These are phyloP conservation scores for Solanum clarkiae DNA, from an alignment of 257 asterid species.

Conservation along the genomic window DNA sequence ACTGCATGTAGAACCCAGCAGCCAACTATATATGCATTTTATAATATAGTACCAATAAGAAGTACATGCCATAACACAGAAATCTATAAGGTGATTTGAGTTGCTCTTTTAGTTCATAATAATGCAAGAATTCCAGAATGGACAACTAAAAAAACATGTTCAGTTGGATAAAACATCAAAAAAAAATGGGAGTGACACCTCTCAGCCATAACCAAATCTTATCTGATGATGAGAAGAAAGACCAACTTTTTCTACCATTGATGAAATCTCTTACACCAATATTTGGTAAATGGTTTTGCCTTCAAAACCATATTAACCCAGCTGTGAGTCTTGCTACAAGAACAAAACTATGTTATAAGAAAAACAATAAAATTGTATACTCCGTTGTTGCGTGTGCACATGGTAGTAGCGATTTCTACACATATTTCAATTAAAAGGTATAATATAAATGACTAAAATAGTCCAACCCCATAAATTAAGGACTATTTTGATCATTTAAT, in stretches of 20 bases:
- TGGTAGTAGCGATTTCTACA: not conserved
- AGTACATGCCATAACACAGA: not conserved
- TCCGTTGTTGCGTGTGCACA: too few relatives aligned
- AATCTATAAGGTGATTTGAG: not conserved
- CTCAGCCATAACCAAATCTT: not conserved
- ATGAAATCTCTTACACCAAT: not conserved
- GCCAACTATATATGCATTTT: not conserved
- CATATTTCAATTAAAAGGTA: not conserved
- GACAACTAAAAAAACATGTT: too few relatives aligned
- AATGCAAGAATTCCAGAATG: not conserved
- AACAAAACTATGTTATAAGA: not conserved
- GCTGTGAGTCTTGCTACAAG: too few relatives aligned
- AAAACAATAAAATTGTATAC: not conserved
- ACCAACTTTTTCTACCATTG: not conserved
- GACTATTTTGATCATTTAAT: not conserved
- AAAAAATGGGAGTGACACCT: too few relatives aligned
- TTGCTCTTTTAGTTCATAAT: not conserved
- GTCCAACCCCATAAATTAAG: not conserved
- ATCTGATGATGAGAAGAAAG: not conserved
- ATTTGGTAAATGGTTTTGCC: not conserved
- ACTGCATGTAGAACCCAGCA: not conserved
- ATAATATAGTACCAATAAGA: not conserved
- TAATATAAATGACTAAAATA: not conserved
- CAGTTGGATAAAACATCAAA: too few relatives aligned
- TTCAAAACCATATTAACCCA: not conserved